Evolutionary conservation across 495 filamentous ascomycete genomes (phyloP), one percentile per base, ranked within the genome.

Genomic region (Aspergillus affinis): DNA sequence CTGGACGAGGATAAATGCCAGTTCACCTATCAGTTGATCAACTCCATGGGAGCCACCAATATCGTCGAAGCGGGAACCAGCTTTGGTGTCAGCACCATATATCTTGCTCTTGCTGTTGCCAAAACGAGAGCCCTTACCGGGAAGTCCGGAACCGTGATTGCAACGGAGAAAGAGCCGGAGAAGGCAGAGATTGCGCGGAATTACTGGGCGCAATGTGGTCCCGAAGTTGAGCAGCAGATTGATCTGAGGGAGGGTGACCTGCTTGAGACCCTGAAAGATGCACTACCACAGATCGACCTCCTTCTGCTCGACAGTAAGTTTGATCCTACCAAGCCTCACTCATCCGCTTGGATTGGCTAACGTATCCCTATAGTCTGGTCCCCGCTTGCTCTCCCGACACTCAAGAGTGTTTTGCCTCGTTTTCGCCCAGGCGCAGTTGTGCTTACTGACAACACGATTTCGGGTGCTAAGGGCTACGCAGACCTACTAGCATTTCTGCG

Each of bases 1-100:
- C 66, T 84, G 0, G 81, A 83, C 17, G 58, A 78, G 20, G 80
- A 85, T 63, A 84, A 85, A 66, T 77, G 72, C 57, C 68, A 77
- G 0, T 75, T 84, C 56, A 61, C 78, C 4, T 84, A 84, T 60
- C 76, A 79, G 32, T 59, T 84, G 17, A 54, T 72, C 21, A 57
- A 62, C 19, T 65, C 75, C 18, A 77, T 71, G 19, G 70, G 70
- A 0, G 82, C 80, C 6, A 75, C 62, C 10, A 79, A 75, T 54
- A 62, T 83, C 30, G 77, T 85, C 41, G 82, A 85, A 56, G 80
- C 76, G 0, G 82, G 82, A 4, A 85, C 82, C 9, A 81, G 77
- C 55, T 85, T 80, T 57, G 82, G 83, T 7, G 81, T 86, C 13
- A 80, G 75, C 58, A 85, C 82, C 0, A 85, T 86, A 56, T 84